Conservation (phyloP, 2,329 filamentous ascomycete genomes). For the Aspergillus sp. region DNA sequence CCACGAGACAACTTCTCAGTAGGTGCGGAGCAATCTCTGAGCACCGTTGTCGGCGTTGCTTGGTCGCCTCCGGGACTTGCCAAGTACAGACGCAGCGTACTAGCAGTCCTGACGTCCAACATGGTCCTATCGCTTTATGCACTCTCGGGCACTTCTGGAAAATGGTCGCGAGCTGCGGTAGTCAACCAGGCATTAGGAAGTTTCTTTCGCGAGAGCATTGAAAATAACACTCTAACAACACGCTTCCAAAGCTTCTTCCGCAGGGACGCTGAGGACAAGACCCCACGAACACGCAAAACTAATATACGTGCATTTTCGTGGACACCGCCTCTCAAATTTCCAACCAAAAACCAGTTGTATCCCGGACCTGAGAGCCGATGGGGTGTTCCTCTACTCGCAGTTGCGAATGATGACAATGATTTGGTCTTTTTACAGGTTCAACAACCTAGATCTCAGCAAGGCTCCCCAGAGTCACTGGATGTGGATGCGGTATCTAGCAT, state of each 20-base stretch:
- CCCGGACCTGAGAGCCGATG: slow-evolving; percentile 27
- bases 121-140: slow-evolving; percentile 59
- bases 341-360: slow-evolving; percentile 6
- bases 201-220: slow-evolving; percentile 35
- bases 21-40: slow-evolving; percentile 59
- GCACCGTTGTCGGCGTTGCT: slow-evolving; percentile 49
- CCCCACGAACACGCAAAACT: slow-evolving; percentile 26
- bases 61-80: slow-evolving; percentile 61
- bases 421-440: slow-evolving; percentile 31
- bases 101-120: slow-evolving; percentile 59
- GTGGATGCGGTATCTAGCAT: slow-evolving; percentile 28
- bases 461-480: slow-evolving; percentile 15
- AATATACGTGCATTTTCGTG: slow-evolving; percentile 46
- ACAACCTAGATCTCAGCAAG: slow-evolving; percentile 5
- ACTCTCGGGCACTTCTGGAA: slow-evolving; percentile 44
- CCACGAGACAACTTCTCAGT: slow-evolving; percentile 52
- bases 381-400: slow-evolving; percentile 37
- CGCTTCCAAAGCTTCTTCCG: slow-evolving; percentile 33
- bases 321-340: slow-evolving; percentile 33
- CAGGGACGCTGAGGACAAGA: slow-evolving; percentile 21
- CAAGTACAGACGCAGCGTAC: slow-evolving; percentile 53
- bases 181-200: slow-evolving; percentile 51
- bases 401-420: slow-evolving; percentile 43
- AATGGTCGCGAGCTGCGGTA: slow-evolving; percentile 55
- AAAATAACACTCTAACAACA: slow-evolving; percentile 22